These are phyloP conservation scores for Telfairia occidentalis DNA, from an alignment of 331 rosid genomes.

Conservation along the genomic window DNA sequence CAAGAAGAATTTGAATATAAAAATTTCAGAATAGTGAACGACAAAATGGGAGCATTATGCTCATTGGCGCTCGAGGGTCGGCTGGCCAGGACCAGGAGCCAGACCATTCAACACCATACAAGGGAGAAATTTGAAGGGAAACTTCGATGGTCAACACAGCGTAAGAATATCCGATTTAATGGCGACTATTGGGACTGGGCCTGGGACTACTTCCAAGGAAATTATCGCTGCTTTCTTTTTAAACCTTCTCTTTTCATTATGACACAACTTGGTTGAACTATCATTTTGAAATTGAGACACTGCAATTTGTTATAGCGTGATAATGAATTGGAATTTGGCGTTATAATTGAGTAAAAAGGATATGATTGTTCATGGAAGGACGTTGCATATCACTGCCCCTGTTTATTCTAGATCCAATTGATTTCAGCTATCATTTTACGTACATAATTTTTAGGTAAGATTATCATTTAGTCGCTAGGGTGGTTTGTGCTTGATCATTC, in stretches of 20 bases:
- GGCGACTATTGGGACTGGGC: not conserved
- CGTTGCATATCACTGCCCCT: not conserved
- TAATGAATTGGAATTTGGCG: not conserved
- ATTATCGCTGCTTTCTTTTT: not conserved
- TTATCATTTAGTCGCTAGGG: not conserved
- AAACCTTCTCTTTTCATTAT: not conserved
- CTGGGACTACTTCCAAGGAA: not conserved
- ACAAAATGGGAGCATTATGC: not conserved
- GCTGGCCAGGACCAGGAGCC: not conserved
- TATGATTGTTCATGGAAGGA: not conserved
- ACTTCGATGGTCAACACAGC: not conserved
- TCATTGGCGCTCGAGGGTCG: constrained; percentile 1
- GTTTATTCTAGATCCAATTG: not conserved
- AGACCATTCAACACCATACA: not conserved
- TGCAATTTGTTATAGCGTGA: not conserved
- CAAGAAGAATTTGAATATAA: constrained; percentile 7
- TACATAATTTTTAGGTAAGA: not conserved
- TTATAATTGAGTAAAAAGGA: not conserved
- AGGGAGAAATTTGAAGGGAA: not conserved
- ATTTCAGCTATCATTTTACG: not conserved
- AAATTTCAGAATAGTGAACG: constrained; percentile 8
- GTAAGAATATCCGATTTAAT: not conserved
- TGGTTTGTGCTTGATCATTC: too few relatives aligned
- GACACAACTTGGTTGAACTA: not conserved
- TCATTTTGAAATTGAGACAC: not conserved